Conservation (phyloP, 306 rosid species). For the Spatholobus suberectus region DNA sequence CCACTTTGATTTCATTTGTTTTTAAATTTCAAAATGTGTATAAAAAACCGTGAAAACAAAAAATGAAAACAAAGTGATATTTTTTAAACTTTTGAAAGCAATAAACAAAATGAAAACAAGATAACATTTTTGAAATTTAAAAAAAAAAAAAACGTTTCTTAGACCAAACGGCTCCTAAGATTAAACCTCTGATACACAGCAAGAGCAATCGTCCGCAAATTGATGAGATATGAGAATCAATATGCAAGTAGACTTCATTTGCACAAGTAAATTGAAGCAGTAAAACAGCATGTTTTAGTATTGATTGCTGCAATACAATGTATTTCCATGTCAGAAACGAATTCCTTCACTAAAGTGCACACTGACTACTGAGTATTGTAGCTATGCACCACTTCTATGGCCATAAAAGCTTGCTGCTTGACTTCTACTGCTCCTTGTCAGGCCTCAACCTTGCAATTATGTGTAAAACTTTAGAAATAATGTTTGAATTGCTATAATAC, state of each 20-base stretch:
- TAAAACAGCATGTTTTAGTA: slow-evolving; percentile 3
- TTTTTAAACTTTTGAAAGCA: background rate
- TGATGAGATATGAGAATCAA: slow-evolving; percentile 21
- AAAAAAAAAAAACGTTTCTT: background rate
- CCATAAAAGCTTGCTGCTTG: background rate
- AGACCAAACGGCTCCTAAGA: background rate
- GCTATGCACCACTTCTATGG: slow-evolving; percentile 6
- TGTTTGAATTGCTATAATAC: slow-evolving; percentile 28
- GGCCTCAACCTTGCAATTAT: background rate
- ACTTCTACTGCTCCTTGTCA: slow-evolving; percentile 27
- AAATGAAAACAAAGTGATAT: background rate
- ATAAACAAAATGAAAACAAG: background rate
- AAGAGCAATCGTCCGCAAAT: slow-evolving; percentile 17
- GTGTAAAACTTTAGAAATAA: background rate
- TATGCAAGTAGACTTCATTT: slow-evolving; percentile 30
- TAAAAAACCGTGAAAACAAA: background rate
- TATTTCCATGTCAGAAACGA: slow-evolving; percentile 7
- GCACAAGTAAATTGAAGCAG: slow-evolving; percentile 23
- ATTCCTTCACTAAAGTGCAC: background rate
- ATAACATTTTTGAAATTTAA: background rate
- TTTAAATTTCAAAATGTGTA: background rate
- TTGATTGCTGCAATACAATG: slow-evolving; percentile 6
- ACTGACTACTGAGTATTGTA: background rate
- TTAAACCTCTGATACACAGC: slow-evolving; percentile 21
- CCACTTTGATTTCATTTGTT: background rate